These are phyloP conservation scores for Dothideomycetes sp. DNA, from an alignment of 2,329 filamentous ascomycete species.

Conservation along the genomic window DNA sequence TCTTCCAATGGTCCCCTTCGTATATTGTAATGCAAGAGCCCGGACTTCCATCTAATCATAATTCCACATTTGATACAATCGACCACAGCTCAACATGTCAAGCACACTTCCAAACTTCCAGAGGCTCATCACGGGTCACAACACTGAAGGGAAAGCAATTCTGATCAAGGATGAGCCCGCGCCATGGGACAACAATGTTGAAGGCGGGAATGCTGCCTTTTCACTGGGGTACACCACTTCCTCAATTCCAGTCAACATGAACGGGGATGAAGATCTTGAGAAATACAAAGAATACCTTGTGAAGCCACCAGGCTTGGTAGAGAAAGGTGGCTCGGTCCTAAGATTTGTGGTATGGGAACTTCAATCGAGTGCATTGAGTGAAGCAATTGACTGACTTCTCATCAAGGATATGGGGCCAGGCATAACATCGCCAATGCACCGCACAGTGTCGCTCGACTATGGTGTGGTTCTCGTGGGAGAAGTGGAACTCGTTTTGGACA, in stretches of 20 bases:
- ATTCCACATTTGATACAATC: no score
- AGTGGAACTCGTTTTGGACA: slow-evolving; percentile 21
- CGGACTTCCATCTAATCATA: no score
- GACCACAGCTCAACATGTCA: slow-evolving; percentile 6
- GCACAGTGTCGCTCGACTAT: slow-evolving; percentile 22
- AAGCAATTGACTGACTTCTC: not conserved
- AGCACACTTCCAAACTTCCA: slow-evolving; percentile 8
- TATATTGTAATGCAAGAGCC: no score
- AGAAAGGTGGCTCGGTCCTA: slow-evolving; percentile 35
- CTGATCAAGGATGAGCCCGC: slow-evolving; percentile 16
- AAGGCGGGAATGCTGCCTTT: slow-evolving; percentile 31
- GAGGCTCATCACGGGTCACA: slow-evolving; percentile 18
- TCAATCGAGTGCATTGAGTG: not conserved
- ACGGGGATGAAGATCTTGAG: slow-evolving; percentile 33
- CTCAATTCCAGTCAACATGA: slow-evolving; percentile 35
- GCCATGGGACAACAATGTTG: slow-evolving; percentile 19
- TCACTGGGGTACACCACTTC: slow-evolving; percentile 40
- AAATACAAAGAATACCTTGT: slow-evolving; percentile 33
- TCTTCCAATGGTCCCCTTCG: no score
- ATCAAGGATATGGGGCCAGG: slow-evolving; percentile 18
- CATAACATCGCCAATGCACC: slow-evolving; percentile 18
- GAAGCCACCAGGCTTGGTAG: slow-evolving; percentile 36
- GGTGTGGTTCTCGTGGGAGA: slow-evolving; percentile 22
- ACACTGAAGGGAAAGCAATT: slow-evolving; percentile 18
- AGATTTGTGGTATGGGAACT: slow-evolving; percentile 17